A percentile compares a stretch with the other conserved stretches of the same genome.
phyloP scores from a whole-genome alignment of 2,329 filamentous ascomycete genomes.

The Plectosphaerella plurivora region DNA sequence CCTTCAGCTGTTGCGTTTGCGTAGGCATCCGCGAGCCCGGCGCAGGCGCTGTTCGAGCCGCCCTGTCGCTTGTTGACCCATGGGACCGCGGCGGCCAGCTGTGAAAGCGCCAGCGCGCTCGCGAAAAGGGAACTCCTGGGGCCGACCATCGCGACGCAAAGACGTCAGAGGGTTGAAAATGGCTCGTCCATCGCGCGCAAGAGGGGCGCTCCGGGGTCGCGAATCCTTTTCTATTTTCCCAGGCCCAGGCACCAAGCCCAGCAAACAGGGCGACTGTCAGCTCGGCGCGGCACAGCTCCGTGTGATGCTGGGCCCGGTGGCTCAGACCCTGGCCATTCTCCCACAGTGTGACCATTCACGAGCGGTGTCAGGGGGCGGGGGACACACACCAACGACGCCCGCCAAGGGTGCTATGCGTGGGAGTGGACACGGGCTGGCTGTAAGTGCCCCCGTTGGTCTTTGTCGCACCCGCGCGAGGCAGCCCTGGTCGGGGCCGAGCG shows the following conservation, averaged over 20 bases:
- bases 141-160: not conserved
- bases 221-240: slow-evolving; percentile 1
- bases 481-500: not conserved
- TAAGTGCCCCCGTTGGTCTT: not conserved
- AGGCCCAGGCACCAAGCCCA: not conserved
- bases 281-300: slow-evolving; percentile 1
- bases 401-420: slow-evolving; percentile 1
- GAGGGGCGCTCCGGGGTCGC: not conserved
- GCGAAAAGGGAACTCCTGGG: not conserved
- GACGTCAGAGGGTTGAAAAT: not conserved
- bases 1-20: not conserved
- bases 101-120: not conserved
- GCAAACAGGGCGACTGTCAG: not conserved
- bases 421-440: not conserved
- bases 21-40: slow-evolving; percentile 1
- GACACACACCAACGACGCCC: not conserved
- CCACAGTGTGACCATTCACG: not conserved
- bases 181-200: not conserved
- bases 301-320: not conserved
- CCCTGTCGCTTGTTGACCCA: not conserved
- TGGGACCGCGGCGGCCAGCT: not conserved
- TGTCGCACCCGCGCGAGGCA: not conserved
- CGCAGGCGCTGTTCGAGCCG: not conserved
- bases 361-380: not conserved
- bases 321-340: slow-evolving; percentile 1